These are phyloP conservation scores for Russula olivacea DNA, from an alignment of 768 basidiomycete genomes.

Conservation along the genomic window DNA sequence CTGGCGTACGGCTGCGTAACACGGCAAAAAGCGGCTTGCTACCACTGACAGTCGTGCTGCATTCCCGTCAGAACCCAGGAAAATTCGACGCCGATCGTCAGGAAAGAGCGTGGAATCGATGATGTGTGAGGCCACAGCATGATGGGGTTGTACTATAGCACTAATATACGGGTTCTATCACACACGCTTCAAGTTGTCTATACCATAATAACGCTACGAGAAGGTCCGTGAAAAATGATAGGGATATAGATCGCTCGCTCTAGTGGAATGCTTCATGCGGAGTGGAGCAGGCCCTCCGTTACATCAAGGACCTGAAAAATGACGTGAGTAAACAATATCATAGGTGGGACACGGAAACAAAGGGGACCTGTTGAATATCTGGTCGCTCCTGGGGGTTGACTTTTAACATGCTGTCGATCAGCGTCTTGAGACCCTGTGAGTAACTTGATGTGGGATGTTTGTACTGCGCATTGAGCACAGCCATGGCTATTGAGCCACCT, in stretches of 20 bases:
- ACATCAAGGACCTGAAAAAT: constrained; percentile 51
- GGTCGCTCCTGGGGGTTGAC: constrained; percentile 79
- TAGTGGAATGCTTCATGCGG: neutral
- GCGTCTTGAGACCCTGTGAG: constrained; percentile 70
- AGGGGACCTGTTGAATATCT: constrained; percentile 74
- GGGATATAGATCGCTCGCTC: constrained; percentile 1
- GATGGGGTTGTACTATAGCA: neutral
- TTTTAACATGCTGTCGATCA: constrained; percentile 83
- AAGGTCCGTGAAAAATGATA: constrained; percentile 1
- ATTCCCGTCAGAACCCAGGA: neutral
- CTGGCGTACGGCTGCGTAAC: too few relatives aligned
- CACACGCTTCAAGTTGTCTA: neutral
- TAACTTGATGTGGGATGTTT: constrained; percentile 84
- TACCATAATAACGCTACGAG: neutral
- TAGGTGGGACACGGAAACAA: neutral
- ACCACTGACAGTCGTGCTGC: too few relatives aligned
- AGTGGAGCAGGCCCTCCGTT: constrained; percentile 29
- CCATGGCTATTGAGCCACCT: constrained; percentile 97
- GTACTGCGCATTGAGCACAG: constrained; percentile 89
- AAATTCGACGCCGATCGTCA: neutral
- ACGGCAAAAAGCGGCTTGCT: neutral
- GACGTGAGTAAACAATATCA: neutral
- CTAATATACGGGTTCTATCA: neutral
- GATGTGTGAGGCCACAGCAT: neutral
- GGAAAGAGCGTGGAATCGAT: neutral